Percentiles rank a stretch among this genome's conserved stretches.
phyloP scores from a whole-genome alignment of 2,329 filamentous ascomycete species.

The Cephalotrichum gorgonifer region DNA sequence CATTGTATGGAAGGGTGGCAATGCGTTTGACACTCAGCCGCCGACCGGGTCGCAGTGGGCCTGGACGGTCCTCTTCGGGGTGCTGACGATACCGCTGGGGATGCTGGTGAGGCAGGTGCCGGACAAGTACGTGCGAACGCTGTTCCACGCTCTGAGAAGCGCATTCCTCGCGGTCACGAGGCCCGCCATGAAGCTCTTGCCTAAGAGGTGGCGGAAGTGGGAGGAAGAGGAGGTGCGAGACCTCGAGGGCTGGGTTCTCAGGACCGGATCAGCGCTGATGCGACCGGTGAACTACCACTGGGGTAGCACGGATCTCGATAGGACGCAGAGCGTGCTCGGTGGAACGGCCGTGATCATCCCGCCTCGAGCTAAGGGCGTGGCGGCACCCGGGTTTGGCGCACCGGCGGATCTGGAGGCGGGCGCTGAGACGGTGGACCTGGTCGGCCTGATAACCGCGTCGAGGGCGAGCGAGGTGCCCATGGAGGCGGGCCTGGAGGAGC shows the following conservation, averaged over 20 bases:
- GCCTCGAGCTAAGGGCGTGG: conserved; percentile 8
- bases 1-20: conserved; percentile 61
- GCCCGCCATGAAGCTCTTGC: conserved; percentile 9
- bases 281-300: conserved; percentile 14
- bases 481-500: conserved; percentile 25
- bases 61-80: conserved; percentile 57
- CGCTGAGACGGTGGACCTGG: conserved; percentile 15
- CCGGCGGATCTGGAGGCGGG: background rate
- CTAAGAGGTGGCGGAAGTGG: conserved; percentile 9
- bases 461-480: conserved; percentile 14
- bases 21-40: conserved; percentile 51
- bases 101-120: conserved; percentile 30
- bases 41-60: conserved; percentile 60
- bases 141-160: conserved; percentile 16
- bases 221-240: conserved; percentile 6
- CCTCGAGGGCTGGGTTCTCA: conserved; percentile 13
- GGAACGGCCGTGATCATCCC: conserved; percentile 5
- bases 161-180: conserved; percentile 9
- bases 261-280: conserved; percentile 13
- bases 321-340: background rate
- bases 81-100: conserved; percentile 54
- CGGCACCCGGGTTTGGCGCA: background rate
- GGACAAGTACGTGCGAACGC: conserved; percentile 18
- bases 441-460: conserved; percentile 19
- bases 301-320: conserved; percentile 12